phyloP scores from a whole-genome alignment of 805 yeast genomes.

The Starmera quercuum region DNA sequence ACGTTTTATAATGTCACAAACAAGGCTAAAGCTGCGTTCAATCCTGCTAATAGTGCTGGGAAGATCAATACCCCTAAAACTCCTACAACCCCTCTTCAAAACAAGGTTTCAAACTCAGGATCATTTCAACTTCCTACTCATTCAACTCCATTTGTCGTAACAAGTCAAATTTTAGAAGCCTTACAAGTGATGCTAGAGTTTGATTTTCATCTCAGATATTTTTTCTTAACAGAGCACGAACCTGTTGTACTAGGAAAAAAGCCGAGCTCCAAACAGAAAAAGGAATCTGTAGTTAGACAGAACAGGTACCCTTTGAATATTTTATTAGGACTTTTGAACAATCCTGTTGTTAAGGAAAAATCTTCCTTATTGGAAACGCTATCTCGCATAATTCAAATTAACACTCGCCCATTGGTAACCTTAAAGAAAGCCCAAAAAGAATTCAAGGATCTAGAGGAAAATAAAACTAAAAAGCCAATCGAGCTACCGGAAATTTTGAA shows the following conservation, averaged over 20 bases:
- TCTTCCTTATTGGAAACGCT: slow-evolving; percentile 68
- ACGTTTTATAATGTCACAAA: slow-evolving; percentile 50
- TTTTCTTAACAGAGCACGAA: slow-evolving; percentile 75
- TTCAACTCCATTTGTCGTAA: slow-evolving; percentile 62
- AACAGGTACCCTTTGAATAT: slow-evolving; percentile 68
- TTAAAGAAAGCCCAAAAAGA: slow-evolving; percentile 35
- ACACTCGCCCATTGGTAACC: slow-evolving; percentile 63
- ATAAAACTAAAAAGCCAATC: slow-evolving; percentile 16
- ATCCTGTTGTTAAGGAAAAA: slow-evolving; percentile 60
- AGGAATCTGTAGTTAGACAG: slow-evolving; percentile 26
- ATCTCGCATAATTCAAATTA: slow-evolving; percentile 66
- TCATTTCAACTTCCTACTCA: slow-evolving; percentile 45
- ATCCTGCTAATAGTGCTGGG: background rate
- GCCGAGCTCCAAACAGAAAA: slow-evolving; percentile 25
- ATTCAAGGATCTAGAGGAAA: slow-evolving; percentile 11
- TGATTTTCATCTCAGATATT: slow-evolving; percentile 61
- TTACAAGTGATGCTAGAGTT: slow-evolving; percentile 63
- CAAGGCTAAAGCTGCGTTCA: slow-evolving; percentile 30
- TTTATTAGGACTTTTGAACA: slow-evolving; percentile 54
- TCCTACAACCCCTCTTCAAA: slow-evolving; percentile 10
- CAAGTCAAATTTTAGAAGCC: slow-evolving; percentile 71
- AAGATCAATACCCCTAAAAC: slow-evolving; percentile 12
- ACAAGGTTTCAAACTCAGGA: slow-evolving; percentile 44
- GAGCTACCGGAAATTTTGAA: slow-evolving; percentile 60
- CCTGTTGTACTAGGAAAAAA: slow-evolving; percentile 28